Base-by-base conservation (phyloP, 306 rosid species). In the Castanea crenata region DNA sequence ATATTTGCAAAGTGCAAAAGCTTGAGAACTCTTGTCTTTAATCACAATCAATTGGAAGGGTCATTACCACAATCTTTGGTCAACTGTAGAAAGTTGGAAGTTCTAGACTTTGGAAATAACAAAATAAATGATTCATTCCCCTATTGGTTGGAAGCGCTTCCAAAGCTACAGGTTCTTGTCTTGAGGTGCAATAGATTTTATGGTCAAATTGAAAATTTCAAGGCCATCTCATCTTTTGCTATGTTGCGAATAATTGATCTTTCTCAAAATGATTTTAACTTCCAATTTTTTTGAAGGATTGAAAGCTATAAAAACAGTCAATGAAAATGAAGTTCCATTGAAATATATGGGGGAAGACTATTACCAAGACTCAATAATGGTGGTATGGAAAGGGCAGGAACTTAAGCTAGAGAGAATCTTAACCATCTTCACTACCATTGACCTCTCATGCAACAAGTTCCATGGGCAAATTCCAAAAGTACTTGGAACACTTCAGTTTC, bases 101-200 rank as follows among this genome's bases (percentile, higher is more conserved):
- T 87, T 79, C 38, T 89, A 19, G 88, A 89, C 71, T 31, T 89
- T 46, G 90, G 86, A 49, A 38, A 79, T 6, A 89, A 86, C 69
- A 35, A 34, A 11, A 44, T 89, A 25, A 73, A 55, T 1, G 89
- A 79, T 9, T 18, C 57, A 14, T 84, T 85, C 79, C 90, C 83
- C 3, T 8, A 12, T 57, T 85, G 89, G 88, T 65, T 89, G 56
- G 82, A 71, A 67, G 25, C 67, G 25, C 79, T 85, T 1, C 73
- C 56, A 1, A 12, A 67, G 29, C 79, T 85, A 5, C 84, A 68
- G 5, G 83, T 83, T 62, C 88, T 89, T 16, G 23, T 64, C 25
- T 76, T 89, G 51, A 21, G 85, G 5, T 75, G 84, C 25, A 87
- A 87, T 10, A 82, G 23, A 31, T 76, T 89, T 21, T 14, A 75